Conservation (phyloP, 495 filamentous ascomycete genomes). For the Acidiella bohemica region DNA sequence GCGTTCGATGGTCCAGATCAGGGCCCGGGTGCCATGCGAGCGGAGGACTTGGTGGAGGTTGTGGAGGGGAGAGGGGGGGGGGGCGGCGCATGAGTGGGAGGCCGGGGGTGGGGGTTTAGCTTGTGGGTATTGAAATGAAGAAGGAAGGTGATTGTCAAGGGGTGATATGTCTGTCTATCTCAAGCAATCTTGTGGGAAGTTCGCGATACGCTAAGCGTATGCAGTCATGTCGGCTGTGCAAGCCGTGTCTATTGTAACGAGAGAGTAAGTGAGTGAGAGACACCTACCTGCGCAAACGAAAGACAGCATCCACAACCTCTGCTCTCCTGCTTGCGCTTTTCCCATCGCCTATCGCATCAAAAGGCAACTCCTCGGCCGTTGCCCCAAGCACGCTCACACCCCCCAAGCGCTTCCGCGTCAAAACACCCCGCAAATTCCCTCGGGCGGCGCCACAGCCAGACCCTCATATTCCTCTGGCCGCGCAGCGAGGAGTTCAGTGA, state of each 20-base stretch:
- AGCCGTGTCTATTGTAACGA: too few relatives aligned
- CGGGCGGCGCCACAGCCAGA: slow-evolving; percentile 50
- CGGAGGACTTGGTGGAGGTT: slow-evolving; percentile 46
- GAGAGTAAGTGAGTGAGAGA: too few relatives aligned
- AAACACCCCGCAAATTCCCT: slow-evolving; percentile 42
- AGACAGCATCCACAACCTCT: slow-evolving; percentile 49
- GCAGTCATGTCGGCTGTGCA: too few relatives aligned
- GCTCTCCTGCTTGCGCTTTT: too few relatives aligned
- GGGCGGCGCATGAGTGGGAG: slow-evolving; percentile 43
- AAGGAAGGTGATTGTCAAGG: neutral
- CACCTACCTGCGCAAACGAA: slow-evolving; percentile 49
- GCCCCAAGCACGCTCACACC: too few relatives aligned
- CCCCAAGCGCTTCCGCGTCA: slow-evolving; percentile 41
- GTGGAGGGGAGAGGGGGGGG: slow-evolving; percentile 38
- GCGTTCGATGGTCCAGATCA: slow-evolving; percentile 38
- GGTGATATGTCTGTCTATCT: too few relatives aligned
- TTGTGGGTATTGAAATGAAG: neutral
- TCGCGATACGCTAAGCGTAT: too few relatives aligned
- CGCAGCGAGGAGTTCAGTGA: slow-evolving; percentile 43
- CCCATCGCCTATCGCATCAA: too few relatives aligned
- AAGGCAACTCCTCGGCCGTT: too few relatives aligned
- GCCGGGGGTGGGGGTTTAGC: slow-evolving; percentile 17
- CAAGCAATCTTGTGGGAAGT: too few relatives aligned
- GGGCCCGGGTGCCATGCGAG: slow-evolving; percentile 38
- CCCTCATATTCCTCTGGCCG: slow-evolving; percentile 42